Conservation (phyloP, 164 flowering plant species). For the Platanus orientalis region DNA sequence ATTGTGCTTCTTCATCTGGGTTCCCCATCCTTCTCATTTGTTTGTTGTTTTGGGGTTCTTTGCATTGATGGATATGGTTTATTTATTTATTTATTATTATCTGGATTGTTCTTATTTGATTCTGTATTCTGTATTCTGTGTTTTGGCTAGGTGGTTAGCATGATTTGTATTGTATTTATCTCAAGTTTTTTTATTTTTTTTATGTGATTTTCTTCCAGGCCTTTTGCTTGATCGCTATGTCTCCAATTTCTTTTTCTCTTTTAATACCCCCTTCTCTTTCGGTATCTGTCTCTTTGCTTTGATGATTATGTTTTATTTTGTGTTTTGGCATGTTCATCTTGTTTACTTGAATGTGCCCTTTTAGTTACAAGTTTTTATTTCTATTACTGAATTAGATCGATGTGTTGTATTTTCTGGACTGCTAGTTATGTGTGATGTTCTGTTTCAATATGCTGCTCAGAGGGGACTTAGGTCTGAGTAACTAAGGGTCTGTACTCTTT, state of each 20-base stretch:
- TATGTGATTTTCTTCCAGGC: no score
- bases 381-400: no score
- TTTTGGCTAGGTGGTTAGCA: not conserved
- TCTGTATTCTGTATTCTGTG: not conserved
- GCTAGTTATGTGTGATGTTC: no score
- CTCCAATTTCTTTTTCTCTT: no score
- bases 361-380: no score
- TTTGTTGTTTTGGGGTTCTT: not conserved
- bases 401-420: no score
- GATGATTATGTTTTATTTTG: not conserved
- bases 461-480: no score
- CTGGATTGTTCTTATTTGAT: not conserved
- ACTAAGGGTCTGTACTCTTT: no score
- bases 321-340: not conserved
- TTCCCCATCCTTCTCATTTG: no score
- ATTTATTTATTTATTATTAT: not conserved
- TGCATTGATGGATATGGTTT: not conserved
- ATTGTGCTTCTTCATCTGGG: conserved; percentile 5
- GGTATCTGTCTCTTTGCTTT: not conserved
- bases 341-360: not conserved
- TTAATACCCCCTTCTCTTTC: not conserved
- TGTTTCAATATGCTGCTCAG: not conserved
- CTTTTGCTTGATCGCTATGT: no score
- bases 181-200: not conserved
- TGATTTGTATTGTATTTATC: no score